Conservation (phyloP, 169 alveolate species). For the Plasmodium gonderi region DNA sequence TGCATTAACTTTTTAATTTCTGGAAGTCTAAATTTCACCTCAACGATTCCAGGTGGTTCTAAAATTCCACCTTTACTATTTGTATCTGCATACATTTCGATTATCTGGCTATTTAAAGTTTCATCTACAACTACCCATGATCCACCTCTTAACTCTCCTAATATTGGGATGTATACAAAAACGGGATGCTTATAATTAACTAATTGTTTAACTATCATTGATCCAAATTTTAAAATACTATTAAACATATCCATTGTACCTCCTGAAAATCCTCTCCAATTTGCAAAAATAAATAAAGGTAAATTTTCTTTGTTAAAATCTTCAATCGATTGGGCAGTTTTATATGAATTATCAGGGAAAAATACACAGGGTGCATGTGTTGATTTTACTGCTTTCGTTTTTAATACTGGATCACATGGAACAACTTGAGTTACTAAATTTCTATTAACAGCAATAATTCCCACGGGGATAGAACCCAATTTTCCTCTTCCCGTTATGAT, state of each 20-base stretch:
- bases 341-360: conserved; percentile 90
- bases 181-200: conserved; percentile 87
- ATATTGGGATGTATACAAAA: conserved; percentile 87
- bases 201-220: conserved; percentile 87
- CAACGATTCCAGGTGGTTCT: conserved; percentile 89
- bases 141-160: conserved; percentile 88
- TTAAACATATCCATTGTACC: conserved; percentile 88
- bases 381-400: conserved; percentile 46
- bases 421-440: conserved; percentile 49
- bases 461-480: conserved; percentile 67
- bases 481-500: conserved; percentile 68
- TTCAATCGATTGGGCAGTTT: conserved; percentile 90
- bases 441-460: conserved; percentile 58
- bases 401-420: conserved; percentile 69
- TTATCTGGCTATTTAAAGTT: conserved; percentile 84
- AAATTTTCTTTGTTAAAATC: conserved; percentile 89
- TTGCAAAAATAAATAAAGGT: conserved; percentile 87
- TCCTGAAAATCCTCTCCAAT: conserved; percentile 89
- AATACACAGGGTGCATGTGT: conserved; percentile 82
- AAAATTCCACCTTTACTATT: conserved; percentile 86
- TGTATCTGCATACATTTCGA: conserved; percentile 89
- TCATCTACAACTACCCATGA: conserved; percentile 91
- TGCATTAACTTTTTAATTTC: conserved; percentile 80
- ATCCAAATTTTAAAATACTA: conserved; percentile 86
- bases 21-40: conserved; percentile 81